A percentile compares a stretch with the other conserved stretches of the same genome.
Evolutionary conservation across 2,329 filamentous ascomycete genomes (phyloP).

Genomic region (Chaetomiaceae sp.): DNA sequence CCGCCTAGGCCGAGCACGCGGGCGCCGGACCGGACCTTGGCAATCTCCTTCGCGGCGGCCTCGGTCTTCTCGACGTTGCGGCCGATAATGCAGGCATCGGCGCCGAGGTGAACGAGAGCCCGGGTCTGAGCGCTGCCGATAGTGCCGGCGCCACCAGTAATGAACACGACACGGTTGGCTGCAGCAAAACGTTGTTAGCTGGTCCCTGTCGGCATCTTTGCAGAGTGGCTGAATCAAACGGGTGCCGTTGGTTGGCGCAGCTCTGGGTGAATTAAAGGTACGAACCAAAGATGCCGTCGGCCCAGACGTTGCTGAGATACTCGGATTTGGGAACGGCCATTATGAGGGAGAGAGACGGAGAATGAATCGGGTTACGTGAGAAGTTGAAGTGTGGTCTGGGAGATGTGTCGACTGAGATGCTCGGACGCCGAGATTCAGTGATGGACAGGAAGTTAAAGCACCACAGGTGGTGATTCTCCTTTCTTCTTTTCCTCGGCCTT

Average conservation of each 20-base stretch:
- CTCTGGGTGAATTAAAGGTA: background rate
- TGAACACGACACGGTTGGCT: constrained; percentile 89
- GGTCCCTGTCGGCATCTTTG: too few relatives aligned
- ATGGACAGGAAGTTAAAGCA: too few relatives aligned
- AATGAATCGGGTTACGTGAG: too few relatives aligned
- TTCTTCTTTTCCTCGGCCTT: too few relatives aligned
- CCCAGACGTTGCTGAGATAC: constrained; percentile 81
- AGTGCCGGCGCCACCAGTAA: constrained; percentile 87
- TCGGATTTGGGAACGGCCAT: constrained; percentile 69
- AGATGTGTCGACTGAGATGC: too few relatives aligned
- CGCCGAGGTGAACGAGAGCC: constrained; percentile 84
- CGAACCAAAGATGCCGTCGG: constrained; percentile 77
- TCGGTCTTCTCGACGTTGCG: constrained; percentile 87
- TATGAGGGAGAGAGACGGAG: background rate
- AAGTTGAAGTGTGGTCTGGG: too few relatives aligned
- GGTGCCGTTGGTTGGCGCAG: background rate
- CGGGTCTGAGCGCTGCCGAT: constrained; percentile 94
- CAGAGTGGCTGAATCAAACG: too few relatives aligned
- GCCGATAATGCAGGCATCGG: constrained; percentile 90
- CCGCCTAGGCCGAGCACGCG: constrained; percentile 84
- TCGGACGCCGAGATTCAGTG: too few relatives aligned
- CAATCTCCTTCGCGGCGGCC: constrained; percentile 72
- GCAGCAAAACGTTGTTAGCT: background rate
- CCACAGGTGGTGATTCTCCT: too few relatives aligned
- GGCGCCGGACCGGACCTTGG: constrained; percentile 68